phyloP scores from a whole-genome alignment of 768 basidiomycete genomes.

The Termitomyces sp. region DNA sequence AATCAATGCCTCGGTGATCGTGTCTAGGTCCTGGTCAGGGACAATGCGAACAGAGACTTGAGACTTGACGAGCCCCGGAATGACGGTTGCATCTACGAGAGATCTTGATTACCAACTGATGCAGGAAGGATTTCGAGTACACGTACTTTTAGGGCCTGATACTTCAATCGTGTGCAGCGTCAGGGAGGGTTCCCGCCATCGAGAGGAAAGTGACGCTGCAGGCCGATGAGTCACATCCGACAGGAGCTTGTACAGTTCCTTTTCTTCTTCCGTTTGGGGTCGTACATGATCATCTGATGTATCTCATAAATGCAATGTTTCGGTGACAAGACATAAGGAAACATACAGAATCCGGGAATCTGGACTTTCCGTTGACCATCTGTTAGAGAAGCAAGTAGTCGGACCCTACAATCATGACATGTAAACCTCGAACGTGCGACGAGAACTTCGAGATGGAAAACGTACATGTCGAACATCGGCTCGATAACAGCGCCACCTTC shows the following conservation, averaged over 20 bases:
- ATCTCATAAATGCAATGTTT: not conserved
- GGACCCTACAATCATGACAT: slow-evolving; percentile 47
- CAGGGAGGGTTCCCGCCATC: slow-evolving; percentile 89
- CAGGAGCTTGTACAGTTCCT: slow-evolving; percentile 59
- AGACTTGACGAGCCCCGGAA: slow-evolving; percentile 79
- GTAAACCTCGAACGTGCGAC: not conserved
- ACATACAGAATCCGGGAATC: slow-evolving; percentile 82
- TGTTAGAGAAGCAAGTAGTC: slow-evolving; percentile 66
- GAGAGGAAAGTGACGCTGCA: slow-evolving; percentile 61
- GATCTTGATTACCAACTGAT: not conserved
- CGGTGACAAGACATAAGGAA: not conserved
- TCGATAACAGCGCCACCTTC: slow-evolving; percentile 87
- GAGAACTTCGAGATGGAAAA: not conserved
- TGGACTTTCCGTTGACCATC: slow-evolving; percentile 53
- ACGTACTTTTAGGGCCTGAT: slow-evolving; percentile 74
- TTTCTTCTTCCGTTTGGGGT: slow-evolving; percentile 60
- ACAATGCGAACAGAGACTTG: slow-evolving; percentile 90
- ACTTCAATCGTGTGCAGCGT: slow-evolving; percentile 83
- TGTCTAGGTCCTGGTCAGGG: slow-evolving; percentile 82
- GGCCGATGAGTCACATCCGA: slow-evolving; percentile 64
- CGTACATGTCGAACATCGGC: slow-evolving; percentile 91
- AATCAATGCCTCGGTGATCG: slow-evolving; percentile 56
- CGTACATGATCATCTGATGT: slow-evolving; percentile 71
- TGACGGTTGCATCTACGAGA: slow-evolving; percentile 72
- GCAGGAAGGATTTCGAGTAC: not conserved